Evolutionary conservation across 805 yeast genomes (phyloP), one percentile per base, ranked within the genome.

Genomic region (Phaffomyces thermotolerans): DNA sequence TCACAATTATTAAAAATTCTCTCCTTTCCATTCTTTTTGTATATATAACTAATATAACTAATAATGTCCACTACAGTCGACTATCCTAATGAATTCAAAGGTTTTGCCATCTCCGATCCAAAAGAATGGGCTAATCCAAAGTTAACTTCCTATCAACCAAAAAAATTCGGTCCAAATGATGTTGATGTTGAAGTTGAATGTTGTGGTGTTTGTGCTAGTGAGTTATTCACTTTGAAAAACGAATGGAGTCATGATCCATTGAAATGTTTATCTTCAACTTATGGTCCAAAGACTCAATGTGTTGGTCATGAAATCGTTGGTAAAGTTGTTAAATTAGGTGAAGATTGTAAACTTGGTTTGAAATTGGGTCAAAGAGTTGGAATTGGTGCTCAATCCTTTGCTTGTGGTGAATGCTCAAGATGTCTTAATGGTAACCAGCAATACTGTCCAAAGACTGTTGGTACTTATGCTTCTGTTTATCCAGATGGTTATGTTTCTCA

Each of bases 291-390:
- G 45, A 65, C 74, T 14, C 71, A 69, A 55, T 68, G 73, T 49
- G 82, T 77, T n/a, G 88, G 88, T 29, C 87, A 81, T 60, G 87
- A 81, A 59, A 71, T 81, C 49, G 65, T 81, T 37, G 87, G 87
- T 36, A 66, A 60, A 32, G 81, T 81, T 24, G 68, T 75, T 17
- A 70, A 66, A 32, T 67, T 82, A 34, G 95, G 93, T 42, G 52
- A 68, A n/a, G 65, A 73, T 31, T 78, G 84, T 51, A 60, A 63
- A 9, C 52, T 59, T 12, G 65, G 67, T 48, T 42, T 71, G 64
- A 66, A 75, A 70, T 58, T 81, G 17, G 95, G 95, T 43, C 81
- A 86, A 51, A 70, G 87, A 51, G 93, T 84, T 24, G 95, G 91
- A 43, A 73, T 84, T 40, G 95, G 95, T 53, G 91, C 93, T 23